Evolutionary conservation across 371 early-diverging fungal species (phyloP).

Genomic region (Sporodiniella umbellata): DNA sequence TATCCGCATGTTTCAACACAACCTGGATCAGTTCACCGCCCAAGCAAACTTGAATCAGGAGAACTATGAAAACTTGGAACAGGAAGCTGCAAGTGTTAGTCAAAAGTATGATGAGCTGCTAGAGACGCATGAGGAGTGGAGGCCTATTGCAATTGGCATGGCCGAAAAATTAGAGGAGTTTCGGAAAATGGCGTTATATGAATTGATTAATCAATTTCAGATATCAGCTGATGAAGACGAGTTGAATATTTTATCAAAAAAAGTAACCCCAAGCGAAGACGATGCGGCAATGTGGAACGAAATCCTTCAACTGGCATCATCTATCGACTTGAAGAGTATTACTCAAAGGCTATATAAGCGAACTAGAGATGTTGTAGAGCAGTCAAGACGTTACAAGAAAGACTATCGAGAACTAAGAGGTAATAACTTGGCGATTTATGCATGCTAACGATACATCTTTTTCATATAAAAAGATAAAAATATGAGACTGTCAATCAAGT

Average conservation of each 20-base stretch:
- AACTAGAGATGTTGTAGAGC: constrained; percentile 44
- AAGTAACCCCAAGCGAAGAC: constrained; percentile 24
- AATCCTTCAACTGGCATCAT: constrained; percentile 25
- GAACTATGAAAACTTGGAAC: constrained; percentile 6
- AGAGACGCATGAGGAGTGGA: constrained; percentile 30
- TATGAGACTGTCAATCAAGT: constrained; percentile 33
- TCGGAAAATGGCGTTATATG: constrained; percentile 31
- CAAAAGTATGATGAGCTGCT: constrained; percentile 17
- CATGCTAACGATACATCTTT: not conserved
- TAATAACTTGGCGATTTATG: constrained; percentile 3
- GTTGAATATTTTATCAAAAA: constrained; percentile 24
- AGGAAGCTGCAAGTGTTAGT: constrained; percentile 16
- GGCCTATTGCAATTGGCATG: constrained; percentile 29
- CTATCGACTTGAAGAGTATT: constrained; percentile 29
- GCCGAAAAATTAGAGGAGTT: constrained; percentile 38
- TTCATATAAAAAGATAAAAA: constrained; percentile 38
- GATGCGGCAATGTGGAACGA: constrained; percentile 35
- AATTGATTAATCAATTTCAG: constrained; percentile 40
- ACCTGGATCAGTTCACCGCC: constrained; percentile 1
- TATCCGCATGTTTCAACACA: not conserved
- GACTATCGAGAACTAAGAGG: constrained; percentile 41
- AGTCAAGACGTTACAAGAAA: constrained; percentile 32
- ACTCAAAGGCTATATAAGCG: constrained; percentile 38
- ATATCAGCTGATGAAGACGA: constrained; percentile 40
- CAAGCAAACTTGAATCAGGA: constrained; percentile 1